Conservation (phyloP, 352 stramenopile genomes). For the Pythium aquatile region DNA sequence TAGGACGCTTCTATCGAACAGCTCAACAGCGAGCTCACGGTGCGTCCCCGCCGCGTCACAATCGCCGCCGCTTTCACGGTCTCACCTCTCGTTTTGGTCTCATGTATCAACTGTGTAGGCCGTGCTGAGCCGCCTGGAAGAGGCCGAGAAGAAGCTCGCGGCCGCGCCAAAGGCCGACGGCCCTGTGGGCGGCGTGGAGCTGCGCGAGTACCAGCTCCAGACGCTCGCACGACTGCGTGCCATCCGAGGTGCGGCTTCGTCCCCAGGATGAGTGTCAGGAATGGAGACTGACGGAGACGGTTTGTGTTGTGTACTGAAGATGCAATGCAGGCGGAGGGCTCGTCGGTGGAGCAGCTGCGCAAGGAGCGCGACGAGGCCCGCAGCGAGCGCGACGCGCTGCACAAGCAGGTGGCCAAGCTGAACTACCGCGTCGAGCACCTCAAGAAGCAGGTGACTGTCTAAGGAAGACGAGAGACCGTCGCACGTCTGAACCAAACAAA, state of each 20-base stretch:
- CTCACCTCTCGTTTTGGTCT: neutral
- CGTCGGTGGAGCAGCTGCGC: constrained; percentile 57
- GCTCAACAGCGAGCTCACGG: constrained; percentile 22
- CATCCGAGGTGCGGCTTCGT: constrained; percentile 39
- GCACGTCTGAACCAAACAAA: no score
- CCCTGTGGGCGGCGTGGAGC: constrained; percentile 55
- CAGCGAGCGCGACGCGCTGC: constrained; percentile 52
- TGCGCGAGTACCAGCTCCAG: constrained; percentile 69
- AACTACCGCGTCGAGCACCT: constrained; percentile 78
- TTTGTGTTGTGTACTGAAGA: constrained; percentile 27
- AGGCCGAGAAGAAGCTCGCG: constrained; percentile 47
- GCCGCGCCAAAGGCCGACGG: constrained; percentile 41
- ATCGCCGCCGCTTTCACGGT: neutral
- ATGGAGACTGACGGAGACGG: neutral
- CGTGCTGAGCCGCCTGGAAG: constrained; percentile 45
- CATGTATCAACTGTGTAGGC: constrained; percentile 24
- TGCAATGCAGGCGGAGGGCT: constrained; percentile 62
- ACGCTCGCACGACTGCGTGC: constrained; percentile 57
- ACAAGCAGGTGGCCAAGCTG: constrained; percentile 79
- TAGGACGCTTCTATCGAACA: constrained; percentile 16
- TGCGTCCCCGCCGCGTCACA: neutral
- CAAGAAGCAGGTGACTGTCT: constrained; percentile 63
- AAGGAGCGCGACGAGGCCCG: constrained; percentile 59
- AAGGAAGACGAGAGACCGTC: neutral
- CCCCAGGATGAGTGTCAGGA: no score